phyloP scores from a whole-genome alignment of 371 early-diverging fungal species.

The Rhizopus stolonifer region DNA sequence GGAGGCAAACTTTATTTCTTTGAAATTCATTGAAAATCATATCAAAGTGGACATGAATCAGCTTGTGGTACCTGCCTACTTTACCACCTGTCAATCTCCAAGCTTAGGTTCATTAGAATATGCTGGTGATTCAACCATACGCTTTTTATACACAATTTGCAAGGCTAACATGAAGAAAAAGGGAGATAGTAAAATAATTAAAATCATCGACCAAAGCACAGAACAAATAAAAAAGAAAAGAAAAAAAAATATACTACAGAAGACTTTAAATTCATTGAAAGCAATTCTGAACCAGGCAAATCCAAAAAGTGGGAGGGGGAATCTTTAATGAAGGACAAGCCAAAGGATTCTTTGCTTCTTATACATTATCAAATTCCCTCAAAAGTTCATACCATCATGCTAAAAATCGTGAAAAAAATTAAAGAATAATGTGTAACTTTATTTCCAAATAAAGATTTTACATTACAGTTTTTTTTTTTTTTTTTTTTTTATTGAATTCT shows the following conservation, averaged over 20 bases:
- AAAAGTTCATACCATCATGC: constrained; percentile 17
- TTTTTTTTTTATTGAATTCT: constrained; percentile 4
- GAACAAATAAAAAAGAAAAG: constrained; percentile 20
- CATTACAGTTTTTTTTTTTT: constrained; percentile 14
- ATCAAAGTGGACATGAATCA: constrained; percentile 16
- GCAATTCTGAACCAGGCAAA: constrained; percentile 18
- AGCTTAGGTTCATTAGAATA: constrained; percentile 16
- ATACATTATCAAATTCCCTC: constrained; percentile 10
- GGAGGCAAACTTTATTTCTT: constrained; percentile 10
- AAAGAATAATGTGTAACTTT: constrained; percentile 11
- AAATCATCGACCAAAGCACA: constrained; percentile 16
- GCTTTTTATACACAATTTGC: constrained; percentile 18
- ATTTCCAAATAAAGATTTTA: constrained; percentile 16
- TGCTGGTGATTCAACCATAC: constrained; percentile 13
- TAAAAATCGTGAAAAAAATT: constrained; percentile 14
- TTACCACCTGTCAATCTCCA: constrained; percentile 11
- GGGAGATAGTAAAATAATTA: constrained; percentile 6
- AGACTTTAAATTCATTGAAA: constrained; percentile 21
- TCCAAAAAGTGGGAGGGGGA: constrained; percentile 14
- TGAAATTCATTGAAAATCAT: constrained; percentile 15
- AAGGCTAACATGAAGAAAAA: constrained; percentile 19
- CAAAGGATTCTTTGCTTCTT: constrained; percentile 12
- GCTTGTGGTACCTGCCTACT: constrained; percentile 22
- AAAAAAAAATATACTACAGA: constrained; percentile 18
- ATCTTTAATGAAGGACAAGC: constrained; percentile 12